Base-by-base conservation (phyloP, 768 basidiomycete genomes). In the Pleurotus eryngii region DNA sequence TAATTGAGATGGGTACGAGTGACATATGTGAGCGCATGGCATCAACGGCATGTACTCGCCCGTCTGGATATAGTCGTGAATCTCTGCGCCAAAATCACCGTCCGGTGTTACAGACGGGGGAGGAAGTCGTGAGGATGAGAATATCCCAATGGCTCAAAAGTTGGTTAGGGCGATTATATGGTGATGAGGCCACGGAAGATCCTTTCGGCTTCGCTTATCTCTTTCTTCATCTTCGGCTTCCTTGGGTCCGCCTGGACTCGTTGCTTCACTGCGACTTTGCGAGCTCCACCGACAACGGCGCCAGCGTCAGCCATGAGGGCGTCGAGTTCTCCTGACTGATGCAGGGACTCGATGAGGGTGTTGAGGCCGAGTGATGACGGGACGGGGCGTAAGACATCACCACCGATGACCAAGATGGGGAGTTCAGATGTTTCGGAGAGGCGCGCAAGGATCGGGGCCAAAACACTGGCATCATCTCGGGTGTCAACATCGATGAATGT, bases 401-500 rank as follows among this genome's bases (percentile, higher is more conserved):
- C 91, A 15, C 84, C 86, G 46, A 93, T 68, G 53, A 93, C 74
- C 4, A 92, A 77, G 27, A 91, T 67, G 14, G 91, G 89, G 5
- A 92, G 72, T 14, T 82, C 78, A 1, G 74, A 60, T 3, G 75
- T 65, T 14, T 69, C 70, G 0, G 88, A 88, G 39, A 92, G 74
- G 0, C 90, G 85, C 11, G 67, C 63, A 46, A 92, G 75, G 22
- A 92, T 74, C 1, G 87, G 84, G 3, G 70, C 67, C 20, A 93
- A 73, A 22, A 90, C 82, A 0, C 78, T 73, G 4, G 80, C 81
- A 66, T 93, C 90, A 59, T 85, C 86, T 59, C 90, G 84, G 51
- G 82, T 70, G 65, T 92, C 90, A 18, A 89, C 79, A 40, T 90
- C 87, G 43, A 92, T 80, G 49, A 90, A 76, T 14, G 84, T 80